A percentile compares a stretch with the other conserved stretches of the same genome.
Evolutionary conservation across 352 stramenopile species (phyloP).

Genomic region (Phytophthora crassamura): DNA sequence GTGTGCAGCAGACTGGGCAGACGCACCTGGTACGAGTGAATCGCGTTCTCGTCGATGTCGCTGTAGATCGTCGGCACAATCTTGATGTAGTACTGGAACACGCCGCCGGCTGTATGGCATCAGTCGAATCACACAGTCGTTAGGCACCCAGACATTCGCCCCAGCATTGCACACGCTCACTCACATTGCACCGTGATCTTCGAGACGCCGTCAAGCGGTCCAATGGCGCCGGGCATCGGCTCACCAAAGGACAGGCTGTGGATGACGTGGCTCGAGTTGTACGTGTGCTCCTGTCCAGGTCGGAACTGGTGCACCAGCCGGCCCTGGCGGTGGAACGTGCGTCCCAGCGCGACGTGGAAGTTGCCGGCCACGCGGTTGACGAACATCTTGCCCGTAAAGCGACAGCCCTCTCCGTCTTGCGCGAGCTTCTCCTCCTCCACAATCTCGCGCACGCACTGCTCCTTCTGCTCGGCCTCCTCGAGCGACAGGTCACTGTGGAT

Average conservation of each 20-base stretch:
- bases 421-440: slow-evolving; percentile 69
- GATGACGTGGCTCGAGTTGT: slow-evolving; percentile 84
- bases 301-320: slow-evolving; percentile 85
- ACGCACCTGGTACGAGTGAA: slow-evolving; percentile 75
- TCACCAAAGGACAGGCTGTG: slow-evolving; percentile 81
- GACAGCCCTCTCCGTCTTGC: slow-evolving; percentile 82
- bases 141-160: background rate
- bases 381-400: slow-evolving; percentile 82
- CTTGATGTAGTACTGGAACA: slow-evolving; percentile 92
- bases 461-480: slow-evolving; percentile 78
- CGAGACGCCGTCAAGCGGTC: slow-evolving; percentile 61
- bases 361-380: slow-evolving; percentile 89
- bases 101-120: slow-evolving; percentile 57
- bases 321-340: slow-evolving; percentile 82
- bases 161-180: slow-evolving; percentile 2
- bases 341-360: slow-evolving; percentile 84
- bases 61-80: slow-evolving; percentile 89
- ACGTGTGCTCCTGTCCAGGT: slow-evolving; percentile 76
- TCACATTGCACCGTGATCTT: slow-evolving; percentile 59
- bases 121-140: slow-evolving; percentile 7
- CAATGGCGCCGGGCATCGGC: slow-evolving; percentile 44
- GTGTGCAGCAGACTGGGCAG: background rate
- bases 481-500: slow-evolving; percentile 76
- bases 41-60: slow-evolving; percentile 63
- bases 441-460: slow-evolving; percentile 80